These are phyloP conservation scores for Xerocomus amazonicus DNA, from an alignment of 1,284 basidiomycete genomes.

Conservation along the genomic window DNA sequence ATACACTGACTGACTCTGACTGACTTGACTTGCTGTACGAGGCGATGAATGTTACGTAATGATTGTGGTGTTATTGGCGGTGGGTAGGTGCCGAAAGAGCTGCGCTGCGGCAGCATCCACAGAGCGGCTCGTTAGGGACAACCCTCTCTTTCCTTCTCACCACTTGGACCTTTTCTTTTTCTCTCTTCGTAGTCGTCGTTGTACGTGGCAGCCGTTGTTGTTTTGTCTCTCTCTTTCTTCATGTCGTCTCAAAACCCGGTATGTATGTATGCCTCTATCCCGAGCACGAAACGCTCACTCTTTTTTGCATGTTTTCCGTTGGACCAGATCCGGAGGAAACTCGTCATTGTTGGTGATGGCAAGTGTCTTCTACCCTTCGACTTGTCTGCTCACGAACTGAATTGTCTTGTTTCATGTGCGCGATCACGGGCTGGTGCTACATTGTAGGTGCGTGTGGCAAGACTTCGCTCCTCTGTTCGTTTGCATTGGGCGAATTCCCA, in stretches of 20 bases:
- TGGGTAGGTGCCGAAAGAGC: constrained; percentile 26
- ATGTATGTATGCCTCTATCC: neutral
- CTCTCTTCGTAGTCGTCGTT: neutral
- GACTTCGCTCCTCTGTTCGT: constrained; percentile 82
- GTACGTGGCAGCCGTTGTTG: neutral
- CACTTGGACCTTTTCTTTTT: constrained; percentile 3
- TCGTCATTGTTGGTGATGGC: constrained; percentile 94
- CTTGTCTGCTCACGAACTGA: too few relatives aligned
- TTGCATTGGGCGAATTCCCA: constrained; percentile 95
- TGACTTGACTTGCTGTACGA: neutral
- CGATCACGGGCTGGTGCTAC: neutral
- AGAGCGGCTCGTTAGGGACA: constrained; percentile 19
- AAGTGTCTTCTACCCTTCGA: constrained; percentile 33
- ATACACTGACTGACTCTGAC: too few relatives aligned
- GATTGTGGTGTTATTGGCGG: constrained; percentile 20
- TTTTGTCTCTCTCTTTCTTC: neutral
- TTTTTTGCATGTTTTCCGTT: neutral
- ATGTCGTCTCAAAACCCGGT: constrained; percentile 35
- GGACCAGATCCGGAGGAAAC: constrained; percentile 67
- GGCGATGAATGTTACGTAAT: constrained; percentile 28
- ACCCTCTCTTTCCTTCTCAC: constrained; percentile 11
- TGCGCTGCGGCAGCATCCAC: constrained; percentile 26
- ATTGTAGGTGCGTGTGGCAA: constrained; percentile 77
- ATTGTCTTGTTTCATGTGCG: neutral
- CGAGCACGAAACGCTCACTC: neutral